Base-by-base conservation (phyloP, 129 eudicot species). In the Mikania micrantha region DNA sequence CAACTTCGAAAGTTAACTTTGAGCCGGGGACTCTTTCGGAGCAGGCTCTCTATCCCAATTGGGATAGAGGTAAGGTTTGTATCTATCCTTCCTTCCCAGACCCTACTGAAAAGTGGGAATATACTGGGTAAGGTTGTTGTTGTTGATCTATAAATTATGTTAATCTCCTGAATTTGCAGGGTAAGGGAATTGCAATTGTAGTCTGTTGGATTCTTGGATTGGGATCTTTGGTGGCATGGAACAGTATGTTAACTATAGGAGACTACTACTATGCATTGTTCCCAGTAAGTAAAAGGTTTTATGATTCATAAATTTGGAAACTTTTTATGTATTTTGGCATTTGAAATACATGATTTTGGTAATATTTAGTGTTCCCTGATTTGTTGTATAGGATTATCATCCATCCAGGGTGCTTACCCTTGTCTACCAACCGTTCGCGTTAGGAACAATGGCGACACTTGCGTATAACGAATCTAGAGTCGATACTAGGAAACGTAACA, bases 401-500 rank as follows among this genome's bases (percentile, higher is more conserved):
- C 95, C 96, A 36, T 40, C 88, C 19, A 79, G 96, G 82, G 96
- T 90, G 49, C 95, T 90, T 58, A 84, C 95, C 44, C 86, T 90
- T n/a, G 91, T 90, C 53, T 90, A 86, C 74, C 96, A 81, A 70
- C 96, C 96, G 12, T 90, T 90, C 78, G 95, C 96, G 1, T 49
- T 90, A 31, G 90, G 82, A 71, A 66, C 83, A 21, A 77, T 86
- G 62, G 83, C 56, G 5, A 22, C 86, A 9, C 85, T 90, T 40
- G 83, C 90, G 27, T 82, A 77, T 64, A 50, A 83, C 3, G 94
- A 89, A 73, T 74, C 96, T 42, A 86, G 60, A 24, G 44, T 86
- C 20, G 78, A 90, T 56, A 90, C 96, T 0, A 77, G 96, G 70
- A 82, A 54, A 40, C 84, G 96, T 24, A 86, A 84, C 77, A 44